Base-by-base conservation (phyloP, 2,329 filamentous ascomycete genomes). In the Trichoderma koningiopsis region DNA sequence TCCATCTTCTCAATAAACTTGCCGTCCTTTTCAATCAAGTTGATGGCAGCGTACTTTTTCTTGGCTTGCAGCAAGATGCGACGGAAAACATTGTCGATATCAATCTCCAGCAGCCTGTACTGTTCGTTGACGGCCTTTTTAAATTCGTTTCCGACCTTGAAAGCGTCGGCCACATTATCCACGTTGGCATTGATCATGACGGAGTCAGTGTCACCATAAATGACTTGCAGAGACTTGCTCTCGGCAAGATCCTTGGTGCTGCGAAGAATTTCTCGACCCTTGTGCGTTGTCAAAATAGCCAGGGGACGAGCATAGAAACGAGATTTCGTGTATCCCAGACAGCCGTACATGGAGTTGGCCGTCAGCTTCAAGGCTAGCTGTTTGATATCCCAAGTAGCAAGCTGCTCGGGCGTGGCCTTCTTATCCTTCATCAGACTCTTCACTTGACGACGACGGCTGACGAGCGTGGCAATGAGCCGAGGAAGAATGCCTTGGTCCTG, bases 121-220 rank as follows among this genome's bases (percentile, higher is more conserved):
- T 91, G 90, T 74, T 97, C 93, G 77, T 99, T 99, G 81, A 99
- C 96, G 29, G 93, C 89, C 75, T 89, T 91, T 82, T 97, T 98
- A 86, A 99, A 98, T 72, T 98, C 93, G 56, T 93, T 90, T 69
- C 96, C 96, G 63, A 99, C 92, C 77, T 92, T 94, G 75, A 97
- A 83, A 1, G 96, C 96, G 75, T 97, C 94, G 37, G 92, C 89
- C 35, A 98, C 92, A 73, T 92, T 97, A 80, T 97, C 93, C 68
- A 96, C 94, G 77, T 98, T 98, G 72, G 96, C 97, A 77, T 99
- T 99, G 84, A 99, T 98, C 96, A 99, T 99, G 81, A 99, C 96
- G 10, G 96, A 99, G 81, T 99, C 96, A 14, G 96, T 99, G 81
- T 99, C 96, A 83, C 96, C 96, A 75, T 99, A 99, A 72, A 99